phyloP scores from a whole-genome alignment of 2,329 filamentous ascomycete genomes.

The Ophiosphaerella herpotricha region DNA sequence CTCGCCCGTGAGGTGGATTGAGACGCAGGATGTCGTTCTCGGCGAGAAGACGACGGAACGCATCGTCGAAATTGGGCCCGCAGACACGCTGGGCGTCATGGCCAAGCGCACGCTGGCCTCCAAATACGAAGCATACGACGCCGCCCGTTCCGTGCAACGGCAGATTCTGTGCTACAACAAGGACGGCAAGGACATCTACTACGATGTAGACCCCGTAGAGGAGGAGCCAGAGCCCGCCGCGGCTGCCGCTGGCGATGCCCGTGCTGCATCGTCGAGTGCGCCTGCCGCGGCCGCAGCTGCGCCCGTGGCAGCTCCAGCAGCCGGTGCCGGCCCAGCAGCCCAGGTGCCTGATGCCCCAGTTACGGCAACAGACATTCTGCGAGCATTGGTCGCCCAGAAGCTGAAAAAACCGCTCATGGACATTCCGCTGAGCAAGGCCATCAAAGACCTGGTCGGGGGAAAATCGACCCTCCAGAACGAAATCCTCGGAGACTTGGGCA shows the following conservation, averaged over 20 bases:
- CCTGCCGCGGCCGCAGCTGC: constrained; percentile 56
- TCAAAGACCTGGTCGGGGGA: constrained; percentile 97
- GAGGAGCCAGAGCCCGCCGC: constrained; percentile 67
- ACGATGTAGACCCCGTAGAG: constrained; percentile 94
- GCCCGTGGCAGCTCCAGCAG: constrained; percentile 60
- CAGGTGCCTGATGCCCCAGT: constrained; percentile 86
- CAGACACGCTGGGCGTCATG: constrained; percentile 97
- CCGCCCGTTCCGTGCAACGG: constrained; percentile 91
- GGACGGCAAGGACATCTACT: constrained; percentile 99
- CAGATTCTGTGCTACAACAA: constrained; percentile 99
- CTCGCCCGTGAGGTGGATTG: constrained; percentile 98
- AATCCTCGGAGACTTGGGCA: constrained; percentile 94
- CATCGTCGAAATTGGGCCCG: constrained; percentile 96
- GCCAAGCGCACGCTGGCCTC: constrained; percentile 92
- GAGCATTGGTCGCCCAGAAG: constrained; percentile 91
- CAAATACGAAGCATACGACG: constrained; percentile 98
- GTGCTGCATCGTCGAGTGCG: constrained; percentile 52
- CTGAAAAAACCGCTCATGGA: constrained; percentile 92
- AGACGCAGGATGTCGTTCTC: constrained; percentile 99
- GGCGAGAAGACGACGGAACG: constrained; percentile 94
- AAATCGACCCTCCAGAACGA: constrained; percentile 99
- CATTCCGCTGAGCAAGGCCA: constrained; percentile 91
- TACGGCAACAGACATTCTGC: constrained; percentile 84
- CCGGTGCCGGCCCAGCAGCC: constrained; percentile 81
- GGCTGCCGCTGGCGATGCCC: constrained; percentile 49